Percentiles rank a stretch among this genome's conserved stretches.
Evolutionary conservation across 1,139 yeast genomes (phyloP).

Genomic region (Chernovozyma aurita): DNA sequence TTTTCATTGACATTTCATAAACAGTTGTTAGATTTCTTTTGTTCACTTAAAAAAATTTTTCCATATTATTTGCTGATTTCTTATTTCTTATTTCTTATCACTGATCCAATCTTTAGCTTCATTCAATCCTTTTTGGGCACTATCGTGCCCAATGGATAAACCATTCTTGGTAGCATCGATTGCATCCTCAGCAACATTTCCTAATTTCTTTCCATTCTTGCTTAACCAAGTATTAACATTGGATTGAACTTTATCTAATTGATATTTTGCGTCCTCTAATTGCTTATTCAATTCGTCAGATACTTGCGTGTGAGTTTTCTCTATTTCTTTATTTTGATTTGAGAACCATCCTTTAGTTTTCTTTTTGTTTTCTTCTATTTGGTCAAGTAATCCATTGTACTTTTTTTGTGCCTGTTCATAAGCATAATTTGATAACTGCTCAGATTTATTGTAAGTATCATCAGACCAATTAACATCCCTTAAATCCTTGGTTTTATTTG

Average conservation of each 20-base stretch:
- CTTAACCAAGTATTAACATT: constrained; percentile 5
- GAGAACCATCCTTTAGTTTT: constrained; percentile 7
- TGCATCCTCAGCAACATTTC: constrained; percentile 6
- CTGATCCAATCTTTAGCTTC: constrained; percentile 6
- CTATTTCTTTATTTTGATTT: constrained; percentile 3
- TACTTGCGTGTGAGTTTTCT: constrained; percentile 1
- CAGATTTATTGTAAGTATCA: constrained; percentile 4
- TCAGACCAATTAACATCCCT: constrained; percentile 6
- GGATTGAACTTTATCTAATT: constrained; percentile 5
- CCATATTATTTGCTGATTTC: too few species aligned
- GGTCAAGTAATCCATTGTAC: constrained; percentile 3
- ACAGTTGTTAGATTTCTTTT: too few species aligned
- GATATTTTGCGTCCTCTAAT: constrained; percentile 7
- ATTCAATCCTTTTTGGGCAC: constrained; percentile 6
- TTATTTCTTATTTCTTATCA: constrained; percentile 4
- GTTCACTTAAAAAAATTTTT: too few species aligned
- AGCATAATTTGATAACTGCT: constrained; percentile 6
- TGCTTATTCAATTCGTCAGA: constrained; percentile 3
- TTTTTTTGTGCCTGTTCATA: constrained; percentile 5
- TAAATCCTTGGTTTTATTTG: constrained; percentile 5
- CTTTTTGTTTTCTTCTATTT: constrained; percentile 5
- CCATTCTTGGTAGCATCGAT: constrained; percentile 7
- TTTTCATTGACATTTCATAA: too few species aligned
- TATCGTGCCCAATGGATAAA: constrained; percentile 4
- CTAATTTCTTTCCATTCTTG: constrained; percentile 4